phyloP scores from a whole-genome alignment of 768 basidiomycete genomes.

The Boletus rubropictus region DNA sequence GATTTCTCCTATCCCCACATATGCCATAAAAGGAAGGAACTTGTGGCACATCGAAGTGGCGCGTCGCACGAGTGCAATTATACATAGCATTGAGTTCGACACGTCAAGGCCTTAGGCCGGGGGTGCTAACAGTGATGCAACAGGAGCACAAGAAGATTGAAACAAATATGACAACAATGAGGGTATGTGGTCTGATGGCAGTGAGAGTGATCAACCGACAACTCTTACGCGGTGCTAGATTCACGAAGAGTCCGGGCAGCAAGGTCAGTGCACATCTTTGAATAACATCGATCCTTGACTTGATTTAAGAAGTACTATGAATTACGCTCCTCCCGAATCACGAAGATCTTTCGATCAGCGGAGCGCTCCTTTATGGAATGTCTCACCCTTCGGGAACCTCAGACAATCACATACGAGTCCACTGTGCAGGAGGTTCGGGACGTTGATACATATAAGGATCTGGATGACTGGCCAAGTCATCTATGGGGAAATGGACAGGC shows the following conservation, averaged over 20 bases:
- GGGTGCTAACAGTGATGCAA: no score
- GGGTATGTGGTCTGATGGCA: no score
- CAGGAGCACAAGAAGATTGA: no score
- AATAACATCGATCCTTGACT: not conserved
- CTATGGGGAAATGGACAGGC: constrained; percentile 39
- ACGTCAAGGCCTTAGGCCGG: no score
- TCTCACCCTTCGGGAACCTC: constrained; percentile 43
- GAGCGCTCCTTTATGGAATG: constrained; percentile 67
- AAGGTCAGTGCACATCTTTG: constrained; percentile 37
- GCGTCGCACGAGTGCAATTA: no score
- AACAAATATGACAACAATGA: no score
- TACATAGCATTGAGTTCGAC: no score
- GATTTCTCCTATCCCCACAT: no score
- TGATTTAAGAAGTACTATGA: constrained; percentile 59
- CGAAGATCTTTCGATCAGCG: constrained; percentile 54
- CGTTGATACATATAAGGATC: constrained; percentile 38
- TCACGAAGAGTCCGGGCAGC: constrained; percentile 59
- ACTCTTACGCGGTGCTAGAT: constrained; percentile 80
- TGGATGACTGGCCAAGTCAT: constrained; percentile 40
- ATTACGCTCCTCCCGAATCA: constrained; percentile 75
- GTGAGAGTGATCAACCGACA: no score
- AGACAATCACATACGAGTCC: constrained; percentile 48
- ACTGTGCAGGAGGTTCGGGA: constrained; percentile 45
- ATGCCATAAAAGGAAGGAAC: no score
- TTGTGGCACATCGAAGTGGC: no score